Evolutionary conservation across 345 rosid genomes (phyloP).

Genomic region (Salix udensis): DNA sequence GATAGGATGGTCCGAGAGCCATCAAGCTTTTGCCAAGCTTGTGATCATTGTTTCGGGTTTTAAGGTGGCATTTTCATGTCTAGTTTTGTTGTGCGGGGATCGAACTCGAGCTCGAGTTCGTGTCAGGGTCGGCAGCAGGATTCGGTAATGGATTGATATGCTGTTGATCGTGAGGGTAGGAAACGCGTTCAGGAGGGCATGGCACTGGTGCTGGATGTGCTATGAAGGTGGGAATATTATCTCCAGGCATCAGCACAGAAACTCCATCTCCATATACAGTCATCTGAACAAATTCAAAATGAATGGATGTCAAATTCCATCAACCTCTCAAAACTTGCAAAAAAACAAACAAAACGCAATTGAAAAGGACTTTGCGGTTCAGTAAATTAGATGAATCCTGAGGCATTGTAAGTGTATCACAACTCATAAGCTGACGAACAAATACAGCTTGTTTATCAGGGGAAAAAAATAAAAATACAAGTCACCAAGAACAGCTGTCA

Average conservation of each 20-base stretch:
- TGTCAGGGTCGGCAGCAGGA: neutral
- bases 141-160: neutral
- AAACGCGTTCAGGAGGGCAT: conserved; percentile 28
- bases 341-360: neutral
- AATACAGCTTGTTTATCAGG: neutral
- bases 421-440: no score
- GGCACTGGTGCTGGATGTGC: conserved; percentile 74
- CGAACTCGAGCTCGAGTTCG: conserved; percentile 19
- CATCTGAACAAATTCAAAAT: conserved; percentile 50
- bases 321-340: neutral
- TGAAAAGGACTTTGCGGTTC: neutral
- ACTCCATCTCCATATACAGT: conserved; percentile 68
- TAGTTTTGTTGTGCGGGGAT: conserved; percentile 24
- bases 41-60: neutral
- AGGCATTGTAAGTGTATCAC: neutral
- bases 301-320: neutral
- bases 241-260: conserved; percentile 97
- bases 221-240: conserved; percentile 70
- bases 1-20: neutral
- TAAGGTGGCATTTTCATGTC: neutral
- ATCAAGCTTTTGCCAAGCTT: neutral
- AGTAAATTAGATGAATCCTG: neutral
- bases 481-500: neutral
- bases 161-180: conserved; percentile 25
- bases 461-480: neutral